Conservation (phyloP, 345 rosid species). For the Gossypium herbaceum region DNA sequence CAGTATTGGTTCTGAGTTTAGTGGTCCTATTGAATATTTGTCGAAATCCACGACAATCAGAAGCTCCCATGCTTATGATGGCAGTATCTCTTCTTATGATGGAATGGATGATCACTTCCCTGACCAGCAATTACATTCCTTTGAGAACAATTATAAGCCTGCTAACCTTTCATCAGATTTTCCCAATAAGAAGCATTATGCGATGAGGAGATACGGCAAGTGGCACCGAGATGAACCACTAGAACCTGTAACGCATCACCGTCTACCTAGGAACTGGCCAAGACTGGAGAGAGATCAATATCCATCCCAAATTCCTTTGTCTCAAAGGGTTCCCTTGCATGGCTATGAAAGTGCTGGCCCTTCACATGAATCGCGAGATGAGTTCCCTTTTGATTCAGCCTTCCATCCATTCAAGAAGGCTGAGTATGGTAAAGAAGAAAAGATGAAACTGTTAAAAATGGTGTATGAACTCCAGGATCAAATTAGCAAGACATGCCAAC, state of each 20-base stretch:
- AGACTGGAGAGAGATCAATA: constrained; percentile 40
- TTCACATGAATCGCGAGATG: constrained; percentile 41
- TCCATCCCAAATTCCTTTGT: constrained; percentile 32
- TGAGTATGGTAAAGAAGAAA: constrained; percentile 38
- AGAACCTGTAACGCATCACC: constrained; percentile 33
- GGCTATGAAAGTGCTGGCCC: constrained; percentile 45
- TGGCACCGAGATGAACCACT: constrained; percentile 33
- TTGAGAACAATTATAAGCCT: constrained; percentile 27
- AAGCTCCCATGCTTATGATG: constrained; percentile 62
- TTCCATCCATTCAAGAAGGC: constrained; percentile 36
- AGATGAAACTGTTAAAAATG: constrained; percentile 46
- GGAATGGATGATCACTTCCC: constrained; percentile 50
- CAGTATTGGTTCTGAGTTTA: constrained; percentile 45
- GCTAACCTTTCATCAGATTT: constrained; percentile 28
- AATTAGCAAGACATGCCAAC: constrained; percentile 32
- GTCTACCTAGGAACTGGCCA: constrained; percentile 33
- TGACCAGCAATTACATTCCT: constrained; percentile 24
- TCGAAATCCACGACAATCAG: constrained; percentile 42
- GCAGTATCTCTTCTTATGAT: constrained; percentile 67
- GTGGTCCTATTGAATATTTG: constrained; percentile 28
- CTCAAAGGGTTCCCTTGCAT: constrained; percentile 35
- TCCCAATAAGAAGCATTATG: constrained; percentile 28
- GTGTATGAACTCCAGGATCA: constrained; percentile 55
- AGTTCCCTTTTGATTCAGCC: constrained; percentile 29
- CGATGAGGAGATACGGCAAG: constrained; percentile 24